phyloP scores from a whole-genome alignment of 2,329 filamentous ascomycete genomes.

The Apiospora rasikravindrae region DNA sequence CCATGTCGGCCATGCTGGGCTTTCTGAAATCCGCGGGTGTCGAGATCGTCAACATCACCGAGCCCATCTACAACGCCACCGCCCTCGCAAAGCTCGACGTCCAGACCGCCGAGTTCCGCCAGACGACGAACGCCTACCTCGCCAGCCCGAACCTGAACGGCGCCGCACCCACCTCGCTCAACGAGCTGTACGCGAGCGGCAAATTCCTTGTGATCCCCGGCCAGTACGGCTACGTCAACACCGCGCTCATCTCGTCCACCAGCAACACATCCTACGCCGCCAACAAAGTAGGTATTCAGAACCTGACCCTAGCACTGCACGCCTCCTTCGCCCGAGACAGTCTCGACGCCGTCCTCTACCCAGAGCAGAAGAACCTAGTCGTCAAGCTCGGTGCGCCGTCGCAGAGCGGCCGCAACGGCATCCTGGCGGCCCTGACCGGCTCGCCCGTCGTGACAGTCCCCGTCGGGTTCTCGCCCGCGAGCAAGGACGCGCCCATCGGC shows the following conservation, averaged over 20 bases:
- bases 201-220: slow-evolving; percentile 65
- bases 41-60: slow-evolving; percentile 54
- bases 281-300: slow-evolving; percentile 53
- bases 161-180: slow-evolving; percentile 47
- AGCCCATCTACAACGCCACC: slow-evolving; percentile 56
- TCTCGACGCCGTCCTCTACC: slow-evolving; percentile 66
- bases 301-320: slow-evolving; percentile 57
- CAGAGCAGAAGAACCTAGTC: slow-evolving; percentile 68
- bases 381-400: slow-evolving; percentile 60
- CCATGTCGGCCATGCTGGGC: slow-evolving; percentile 53
- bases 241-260: slow-evolving; percentile 56
- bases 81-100: slow-evolving; percentile 59
- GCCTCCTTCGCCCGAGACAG: slow-evolving; percentile 53
- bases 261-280: slow-evolving; percentile 52
- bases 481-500: slow-evolving; percentile 56
- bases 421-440: slow-evolving; percentile 47
- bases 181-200: slow-evolving; percentile 53
- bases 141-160: slow-evolving; percentile 48
- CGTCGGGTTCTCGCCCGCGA: slow-evolving; percentile 56
- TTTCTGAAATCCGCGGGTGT: slow-evolving; percentile 54
- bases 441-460: slow-evolving; percentile 53
- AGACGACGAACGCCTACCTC: slow-evolving; percentile 62
- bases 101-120: slow-evolving; percentile 64
- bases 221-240: slow-evolving; percentile 61
- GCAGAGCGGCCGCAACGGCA: slow-evolving; percentile 62